Evolutionary conservation across 169 alveolate species (phyloP).

Genomic region (Theileria equi): DNA sequence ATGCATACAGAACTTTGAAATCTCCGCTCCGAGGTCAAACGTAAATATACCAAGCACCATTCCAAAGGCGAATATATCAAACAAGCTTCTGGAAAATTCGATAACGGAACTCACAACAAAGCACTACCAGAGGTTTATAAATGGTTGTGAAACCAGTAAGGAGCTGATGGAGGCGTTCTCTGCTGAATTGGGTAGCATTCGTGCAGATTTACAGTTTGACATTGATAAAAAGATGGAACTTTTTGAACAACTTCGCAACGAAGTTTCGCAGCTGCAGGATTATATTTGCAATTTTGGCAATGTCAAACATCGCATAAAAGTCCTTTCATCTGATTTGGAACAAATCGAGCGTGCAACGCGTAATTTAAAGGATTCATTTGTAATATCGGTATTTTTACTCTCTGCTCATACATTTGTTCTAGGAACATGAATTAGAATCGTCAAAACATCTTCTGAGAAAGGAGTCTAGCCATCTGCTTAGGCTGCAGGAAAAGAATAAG

Average conservation of each 20-base stretch:
- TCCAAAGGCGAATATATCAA: constrained; percentile 34
- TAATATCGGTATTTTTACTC: constrained; percentile 7
- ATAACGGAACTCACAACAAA: constrained; percentile 53
- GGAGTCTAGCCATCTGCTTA: constrained; percentile 15
- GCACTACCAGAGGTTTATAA: constrained; percentile 38
- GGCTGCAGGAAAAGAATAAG: constrained; percentile 32
- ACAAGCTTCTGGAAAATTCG: constrained; percentile 19
- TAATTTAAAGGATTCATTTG: constrained; percentile 13
- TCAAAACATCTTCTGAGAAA: constrained; percentile 11
- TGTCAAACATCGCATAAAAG: constrained; percentile 30
- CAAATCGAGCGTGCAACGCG: constrained; percentile 28
- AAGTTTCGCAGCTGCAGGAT: constrained; percentile 39
- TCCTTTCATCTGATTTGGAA: constrained; percentile 18
- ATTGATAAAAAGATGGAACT: constrained; percentile 23
- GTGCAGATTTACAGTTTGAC: constrained; percentile 5
- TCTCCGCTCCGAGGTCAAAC: background rate
- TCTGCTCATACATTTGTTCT: background rate
- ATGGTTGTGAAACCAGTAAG: constrained; percentile 41
- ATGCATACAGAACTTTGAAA: no score
- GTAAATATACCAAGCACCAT: background rate
- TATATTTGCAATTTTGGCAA: constrained; percentile 35
- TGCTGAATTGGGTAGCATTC: background rate
- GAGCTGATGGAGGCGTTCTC: constrained; percentile 29
- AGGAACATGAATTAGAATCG: constrained; percentile 26
- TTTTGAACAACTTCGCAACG: constrained; percentile 26